phyloP scores from a whole-genome alignment of 257 asterid species.

The Leonotis leonurus region DNA sequence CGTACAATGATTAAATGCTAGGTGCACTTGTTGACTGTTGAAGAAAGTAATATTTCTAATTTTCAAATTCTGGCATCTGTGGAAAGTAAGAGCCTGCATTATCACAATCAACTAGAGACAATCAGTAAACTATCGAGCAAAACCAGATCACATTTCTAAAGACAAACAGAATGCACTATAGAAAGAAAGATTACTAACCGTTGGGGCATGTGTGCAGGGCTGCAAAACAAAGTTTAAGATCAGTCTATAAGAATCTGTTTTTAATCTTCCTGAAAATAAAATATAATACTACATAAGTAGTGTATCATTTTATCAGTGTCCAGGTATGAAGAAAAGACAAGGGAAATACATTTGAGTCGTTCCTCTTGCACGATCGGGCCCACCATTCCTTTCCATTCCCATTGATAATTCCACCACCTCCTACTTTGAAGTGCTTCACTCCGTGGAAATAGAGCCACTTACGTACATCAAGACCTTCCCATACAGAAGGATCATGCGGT shows the following conservation, averaged over 20 bases:
- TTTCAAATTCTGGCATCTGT: conserved; percentile 54
- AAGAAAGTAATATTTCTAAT: conserved; percentile 37
- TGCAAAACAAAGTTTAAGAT: conserved; percentile 32
- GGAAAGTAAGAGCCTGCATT: conserved; percentile 67
- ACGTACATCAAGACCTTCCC: conserved; percentile 44
- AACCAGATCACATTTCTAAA: no score
- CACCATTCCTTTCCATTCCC: conserved; percentile 72
- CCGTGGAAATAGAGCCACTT: conserved; percentile 66
- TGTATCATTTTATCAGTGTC: neutral
- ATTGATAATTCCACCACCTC: conserved; percentile 58
- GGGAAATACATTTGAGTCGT: conserved; percentile 43
- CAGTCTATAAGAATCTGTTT: neutral
- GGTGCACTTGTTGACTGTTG: conserved; percentile 64
- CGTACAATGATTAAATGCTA: conserved; percentile 44
- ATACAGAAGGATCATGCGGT: conserved; percentile 48
- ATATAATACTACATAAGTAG: neutral
- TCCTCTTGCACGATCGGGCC: conserved; percentile 72
- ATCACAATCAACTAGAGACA: neutral
- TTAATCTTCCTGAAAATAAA: neutral
- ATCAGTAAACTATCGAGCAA: neutral
- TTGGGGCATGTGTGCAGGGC: conserved; percentile 86
- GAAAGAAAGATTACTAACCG: conserved; percentile 36
- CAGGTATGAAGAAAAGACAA: neutral
- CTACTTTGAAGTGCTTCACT: conserved; percentile 42
- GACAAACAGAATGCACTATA: no score